Evolutionary conservation across 495 filamentous ascomycete species (phyloP).

Genomic region (Tuber microsphaerosporum): DNA sequence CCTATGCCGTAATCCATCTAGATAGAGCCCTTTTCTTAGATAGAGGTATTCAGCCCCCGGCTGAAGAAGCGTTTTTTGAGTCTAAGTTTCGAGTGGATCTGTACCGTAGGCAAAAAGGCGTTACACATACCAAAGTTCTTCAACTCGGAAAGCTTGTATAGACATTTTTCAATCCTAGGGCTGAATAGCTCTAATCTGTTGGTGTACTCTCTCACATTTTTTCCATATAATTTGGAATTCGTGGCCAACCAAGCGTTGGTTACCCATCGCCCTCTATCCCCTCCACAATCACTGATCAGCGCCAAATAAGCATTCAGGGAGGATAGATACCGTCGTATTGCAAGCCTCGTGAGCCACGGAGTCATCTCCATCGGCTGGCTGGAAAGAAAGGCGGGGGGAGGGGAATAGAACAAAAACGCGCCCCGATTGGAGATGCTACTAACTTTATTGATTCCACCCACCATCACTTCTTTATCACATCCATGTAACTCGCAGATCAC

Average conservation of each 20-base stretch:
- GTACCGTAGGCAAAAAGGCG: not conserved
- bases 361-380: not conserved
- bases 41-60: not conserved
- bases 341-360: not conserved
- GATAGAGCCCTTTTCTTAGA: not conserved
- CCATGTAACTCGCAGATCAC: constrained; percentile 2
- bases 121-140: not conserved
- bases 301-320: not conserved
- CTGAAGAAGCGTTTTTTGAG: not conserved
- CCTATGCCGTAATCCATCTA: not conserved
- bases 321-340: not conserved
- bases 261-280: not conserved
- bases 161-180: not conserved
- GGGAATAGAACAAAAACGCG: not conserved
- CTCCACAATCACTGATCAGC: not conserved
- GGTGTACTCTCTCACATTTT: not conserved
- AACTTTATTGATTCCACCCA: not conserved
- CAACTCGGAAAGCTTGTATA: not conserved
- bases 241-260: not conserved
- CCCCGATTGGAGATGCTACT: not conserved
- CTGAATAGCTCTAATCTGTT: not conserved
- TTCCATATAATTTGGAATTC: not conserved
- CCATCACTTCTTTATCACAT: not conserved
- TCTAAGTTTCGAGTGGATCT: not conserved
- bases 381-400: not conserved